Base-by-base conservation (phyloP, 805 yeast species). In the Teunomyces lycoperdinae region DNA sequence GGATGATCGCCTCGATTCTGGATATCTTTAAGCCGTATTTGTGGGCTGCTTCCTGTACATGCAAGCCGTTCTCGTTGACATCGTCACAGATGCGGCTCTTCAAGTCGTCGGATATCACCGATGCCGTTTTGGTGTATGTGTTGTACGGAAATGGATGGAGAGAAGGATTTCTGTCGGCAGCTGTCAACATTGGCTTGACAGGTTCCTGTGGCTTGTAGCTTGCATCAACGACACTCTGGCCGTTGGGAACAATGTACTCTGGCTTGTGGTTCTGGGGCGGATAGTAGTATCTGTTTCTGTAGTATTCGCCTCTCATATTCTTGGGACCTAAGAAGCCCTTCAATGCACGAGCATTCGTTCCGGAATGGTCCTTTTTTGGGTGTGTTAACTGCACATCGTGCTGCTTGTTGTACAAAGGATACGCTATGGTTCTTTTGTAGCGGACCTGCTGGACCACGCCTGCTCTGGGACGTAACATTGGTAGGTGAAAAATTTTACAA, bases 81-180 rank as follows among this genome's bases (percentile, higher is more conserved):
- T 82, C 89, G 41, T 75, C 69, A 48, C 80, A 76, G 28, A 94
- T 85, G 38, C 77, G 71, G 26, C 67, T 63, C 63, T 85, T 87
- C 63, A 87, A 76, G 42, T 77, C 76, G 29, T 77, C 72, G 26
- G 87, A 69, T 11, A 92, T 68, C 38, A 79, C 71, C 28, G 76
- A 68, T 50, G 87, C 88, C 24, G 96, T 85, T 53, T 74, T 74
- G 51, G 94, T 85, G 63, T 75, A 76, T 20, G 75, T 68, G 66
- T 94, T 94, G 45, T 73, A 72, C 17, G 96, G 95, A 68, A 94
- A 92, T 13, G 99, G 99, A 51, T 79, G 83, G 53, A 85, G 66
- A n/a, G 55, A 58, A 40, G 64, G 62, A 47, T 62, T 60, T 39
- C 60, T 43, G 32, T 50, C 48, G 24, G 35, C n/a, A 24, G n/a